These are phyloP conservation scores for Lachancea fermentati DNA, from an alignment of 805 yeast species.

Conservation along the genomic window DNA sequence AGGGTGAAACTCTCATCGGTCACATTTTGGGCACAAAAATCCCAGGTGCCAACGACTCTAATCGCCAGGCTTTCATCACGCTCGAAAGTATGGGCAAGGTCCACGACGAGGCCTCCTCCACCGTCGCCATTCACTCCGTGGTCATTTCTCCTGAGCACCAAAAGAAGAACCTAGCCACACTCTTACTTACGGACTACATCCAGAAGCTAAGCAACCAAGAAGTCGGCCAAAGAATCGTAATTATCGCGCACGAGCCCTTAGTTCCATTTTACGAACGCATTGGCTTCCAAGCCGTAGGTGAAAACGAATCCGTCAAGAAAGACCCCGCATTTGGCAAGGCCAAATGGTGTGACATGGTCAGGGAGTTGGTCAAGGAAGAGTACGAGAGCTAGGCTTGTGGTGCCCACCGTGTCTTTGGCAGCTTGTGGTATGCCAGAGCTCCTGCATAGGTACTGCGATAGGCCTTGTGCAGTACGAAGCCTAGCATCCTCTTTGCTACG, in stretches of 20 bases:
- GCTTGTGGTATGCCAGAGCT: not conserved
- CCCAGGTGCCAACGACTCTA: constrained; percentile 52
- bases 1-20: constrained; percentile 61
- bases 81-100: constrained; percentile 25
- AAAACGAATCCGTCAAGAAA: constrained; percentile 31
- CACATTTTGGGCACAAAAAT: constrained; percentile 78
- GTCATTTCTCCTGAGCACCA: constrained; percentile 74
- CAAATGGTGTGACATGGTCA: constrained; percentile 34
- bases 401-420: not conserved
- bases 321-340: constrained; percentile 28
- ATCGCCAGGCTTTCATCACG: constrained; percentile 21
- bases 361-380: constrained; percentile 34
- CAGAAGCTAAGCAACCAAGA: constrained; percentile 86
- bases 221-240: constrained; percentile 69
- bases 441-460: no score
- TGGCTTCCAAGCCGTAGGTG: constrained; percentile 72
- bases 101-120: constrained; percentile 68
- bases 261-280: constrained; percentile 73
- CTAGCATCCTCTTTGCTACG: not conserved
- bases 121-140: constrained; percentile 77
- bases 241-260: constrained; percentile 66
- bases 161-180: constrained; percentile 76
- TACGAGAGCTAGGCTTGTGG: constrained; percentile 22
- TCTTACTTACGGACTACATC: constrained; percentile 80
- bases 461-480: no score